Conservation (phyloP, 768 basidiomycete genomes). For the Pisolithus tinctorius region DNA sequence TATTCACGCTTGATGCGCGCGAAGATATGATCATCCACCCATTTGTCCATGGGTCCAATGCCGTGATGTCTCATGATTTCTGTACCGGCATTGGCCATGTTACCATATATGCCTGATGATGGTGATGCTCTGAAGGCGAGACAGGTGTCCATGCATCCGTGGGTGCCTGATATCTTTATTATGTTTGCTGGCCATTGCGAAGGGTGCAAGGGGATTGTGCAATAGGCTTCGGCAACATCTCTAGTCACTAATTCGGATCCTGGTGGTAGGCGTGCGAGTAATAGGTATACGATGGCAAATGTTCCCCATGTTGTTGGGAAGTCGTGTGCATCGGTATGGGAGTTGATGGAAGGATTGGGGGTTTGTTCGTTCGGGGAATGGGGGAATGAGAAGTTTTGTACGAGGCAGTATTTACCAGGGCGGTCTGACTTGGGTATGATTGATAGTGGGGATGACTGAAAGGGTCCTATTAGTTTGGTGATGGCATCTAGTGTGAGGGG, state of each 20-base stretch:
- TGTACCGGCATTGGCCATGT: slow-evolving; percentile 17
- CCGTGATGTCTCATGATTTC: slow-evolving; percentile 8
- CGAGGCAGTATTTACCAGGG: slow-evolving; percentile 11
- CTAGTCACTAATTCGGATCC: slow-evolving; percentile 16
- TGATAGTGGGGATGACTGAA: slow-evolving; percentile 24
- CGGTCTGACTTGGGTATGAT: slow-evolving; percentile 24
- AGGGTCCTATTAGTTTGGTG: slow-evolving; percentile 14
- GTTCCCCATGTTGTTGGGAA: slow-evolving; percentile 14
- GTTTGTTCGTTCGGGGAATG: rapidly evolving
- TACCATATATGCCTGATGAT: slow-evolving; percentile 19
- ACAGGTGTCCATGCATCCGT: slow-evolving; percentile 25
- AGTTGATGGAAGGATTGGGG: slow-evolving; percentile 29
- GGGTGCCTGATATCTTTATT: too few relatives aligned
- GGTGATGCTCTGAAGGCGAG: slow-evolving; percentile 23
- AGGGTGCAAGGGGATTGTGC: too few relatives aligned
- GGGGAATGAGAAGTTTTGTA: slow-evolving; percentile 29
- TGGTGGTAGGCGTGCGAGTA: slow-evolving; percentile 13
- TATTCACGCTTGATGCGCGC: slow-evolving; percentile 8
- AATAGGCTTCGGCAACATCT: too few relatives aligned
- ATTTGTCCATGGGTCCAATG: too few relatives aligned
- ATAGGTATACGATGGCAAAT: not conserved
- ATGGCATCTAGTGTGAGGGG: not conserved
- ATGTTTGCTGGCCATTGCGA: too few relatives aligned
- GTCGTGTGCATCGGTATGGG: slow-evolving; percentile 17
- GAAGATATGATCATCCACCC: slow-evolving; percentile 15